Conservation (phyloP, 2,329 filamentous ascomycete species). For the Raffaelea arxii region DNA sequence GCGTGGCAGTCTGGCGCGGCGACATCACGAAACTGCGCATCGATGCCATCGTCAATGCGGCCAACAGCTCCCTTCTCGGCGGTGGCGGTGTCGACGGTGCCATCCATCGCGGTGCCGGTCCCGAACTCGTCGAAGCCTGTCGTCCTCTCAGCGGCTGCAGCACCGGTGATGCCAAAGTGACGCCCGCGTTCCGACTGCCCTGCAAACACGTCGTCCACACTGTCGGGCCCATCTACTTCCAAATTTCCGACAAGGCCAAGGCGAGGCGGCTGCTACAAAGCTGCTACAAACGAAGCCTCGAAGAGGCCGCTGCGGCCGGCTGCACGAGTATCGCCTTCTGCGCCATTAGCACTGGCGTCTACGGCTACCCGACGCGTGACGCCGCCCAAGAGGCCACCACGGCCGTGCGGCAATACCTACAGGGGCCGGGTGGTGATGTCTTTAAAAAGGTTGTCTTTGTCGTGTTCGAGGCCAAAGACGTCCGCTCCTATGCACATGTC, state of each 20-base stretch:
- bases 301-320: slow-evolving; percentile 58
- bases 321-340: slow-evolving; percentile 72
- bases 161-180: slow-evolving; percentile 78
- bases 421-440: slow-evolving; percentile 31
- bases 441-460: slow-evolving; percentile 76
- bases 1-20: slow-evolving; percentile 58
- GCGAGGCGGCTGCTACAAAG: slow-evolving; percentile 39
- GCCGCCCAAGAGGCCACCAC: slow-evolving; percentile 65
- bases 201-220: slow-evolving; percentile 77
- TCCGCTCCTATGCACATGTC: slow-evolving; percentile 56
- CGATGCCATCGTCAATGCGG: slow-evolving; percentile 88
- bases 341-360: slow-evolving; percentile 79
- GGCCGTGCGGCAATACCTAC: slow-evolving; percentile 46
- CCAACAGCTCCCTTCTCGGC: slow-evolving; percentile 67
- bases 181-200: slow-evolving; percentile 64
- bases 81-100: slow-evolving; percentile 88
- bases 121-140: slow-evolving; percentile 59
- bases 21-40: slow-evolving; percentile 75
- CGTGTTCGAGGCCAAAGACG: slow-evolving; percentile 71
- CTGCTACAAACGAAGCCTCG: slow-evolving; percentile 63
- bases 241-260: slow-evolving; percentile 24
- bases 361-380: slow-evolving; percentile 68
- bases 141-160: slow-evolving; percentile 58
- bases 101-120: slow-evolving; percentile 77
- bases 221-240: slow-evolving; percentile 70